Evolutionary conservation across 2,329 filamentous ascomycete genomes (phyloP).

Genomic region (Diplocarpon rosae): DNA sequence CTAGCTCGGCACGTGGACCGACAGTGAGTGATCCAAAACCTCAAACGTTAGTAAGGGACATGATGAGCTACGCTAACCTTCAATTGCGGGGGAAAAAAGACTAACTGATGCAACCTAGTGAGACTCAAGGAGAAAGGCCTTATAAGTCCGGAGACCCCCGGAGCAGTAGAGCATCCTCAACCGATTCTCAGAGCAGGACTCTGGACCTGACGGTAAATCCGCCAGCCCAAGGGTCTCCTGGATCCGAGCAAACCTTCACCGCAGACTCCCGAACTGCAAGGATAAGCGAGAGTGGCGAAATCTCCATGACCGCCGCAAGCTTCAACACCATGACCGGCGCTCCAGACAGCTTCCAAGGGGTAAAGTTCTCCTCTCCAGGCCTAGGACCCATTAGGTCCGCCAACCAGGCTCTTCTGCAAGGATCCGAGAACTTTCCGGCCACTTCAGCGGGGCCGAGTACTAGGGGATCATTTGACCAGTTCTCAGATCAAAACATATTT

Average conservation of each 20-base stretch:
- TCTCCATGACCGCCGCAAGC: slow-evolving; percentile 16
- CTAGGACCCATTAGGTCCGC: slow-evolving; percentile 14
- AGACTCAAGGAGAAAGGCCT: slow-evolving; percentile 34
- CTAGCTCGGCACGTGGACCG: slow-evolving; percentile 44
- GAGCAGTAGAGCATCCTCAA: slow-evolving; percentile 24
- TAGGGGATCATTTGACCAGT: slow-evolving; percentile 11
- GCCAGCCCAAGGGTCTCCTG: slow-evolving; percentile 1
- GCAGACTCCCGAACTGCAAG: slow-evolving; percentile 18
- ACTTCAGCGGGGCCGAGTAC: slow-evolving; percentile 14
- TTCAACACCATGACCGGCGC: slow-evolving; percentile 9
- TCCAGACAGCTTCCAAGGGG: slow-evolving; percentile 17
- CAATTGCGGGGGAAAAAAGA: not conserved
- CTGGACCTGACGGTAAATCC: slow-evolving; percentile 15
- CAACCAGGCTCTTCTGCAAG: slow-evolving; percentile 15
- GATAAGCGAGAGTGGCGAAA: slow-evolving; percentile 16
- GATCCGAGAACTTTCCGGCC: slow-evolving; percentile 12
- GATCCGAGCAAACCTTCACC: slow-evolving; percentile 12
- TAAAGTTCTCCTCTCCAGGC: slow-evolving; percentile 17
- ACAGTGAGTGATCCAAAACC: slow-evolving; percentile 34
- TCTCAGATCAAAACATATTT: slow-evolving; percentile 10
- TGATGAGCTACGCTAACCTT: not conserved
- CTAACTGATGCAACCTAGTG: slow-evolving; percentile 27
- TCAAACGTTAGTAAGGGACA: no score
- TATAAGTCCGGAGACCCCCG: slow-evolving; percentile 22
- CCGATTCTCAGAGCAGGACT: slow-evolving; percentile 15